Conservation (phyloP, 2,329 filamentous ascomycete genomes). For the Talaromyces sp. region DNA sequence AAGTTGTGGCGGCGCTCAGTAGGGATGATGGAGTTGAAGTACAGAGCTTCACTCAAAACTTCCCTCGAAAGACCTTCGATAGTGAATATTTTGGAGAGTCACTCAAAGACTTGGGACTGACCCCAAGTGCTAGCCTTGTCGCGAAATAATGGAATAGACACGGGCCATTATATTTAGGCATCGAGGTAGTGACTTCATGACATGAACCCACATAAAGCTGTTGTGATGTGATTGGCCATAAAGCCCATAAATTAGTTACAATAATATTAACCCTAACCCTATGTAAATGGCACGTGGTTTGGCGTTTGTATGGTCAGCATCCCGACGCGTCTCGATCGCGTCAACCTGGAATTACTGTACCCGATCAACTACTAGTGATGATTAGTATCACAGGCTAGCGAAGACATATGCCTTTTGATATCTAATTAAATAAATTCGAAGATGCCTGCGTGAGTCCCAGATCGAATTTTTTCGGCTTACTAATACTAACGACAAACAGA, state of each 20-base stretch:
- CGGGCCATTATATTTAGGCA: background rate
- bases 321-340: conserved; percentile 22
- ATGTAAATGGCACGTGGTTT: conserved; percentile 8
- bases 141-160: conserved; percentile 48
- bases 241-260: background rate
- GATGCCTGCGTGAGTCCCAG: conserved; percentile 48
- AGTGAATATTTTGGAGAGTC: conserved; percentile 81
- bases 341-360: background rate
- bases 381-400: background rate
- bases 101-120: conserved; percentile 83
- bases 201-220: background rate
- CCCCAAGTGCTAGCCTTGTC: conserved; percentile 86
- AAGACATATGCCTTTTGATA: background rate
- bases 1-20: conserved; percentile 75
- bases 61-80: conserved; percentile 77
- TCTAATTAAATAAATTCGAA: conserved; percentile 15
- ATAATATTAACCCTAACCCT: background rate
- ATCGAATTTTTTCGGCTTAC: background rate
- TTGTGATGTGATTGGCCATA: background rate
- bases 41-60: conserved; percentile 76
- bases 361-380: background rate
- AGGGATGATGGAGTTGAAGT: conserved; percentile 68
- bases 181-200: background rate
- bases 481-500: conserved; percentile 40
- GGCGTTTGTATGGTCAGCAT: conserved; percentile 20